These are phyloP conservation scores for Boletus pseudo-olivaceus DNA, from an alignment of 768 basidiomycete species.

Conservation along the genomic window DNA sequence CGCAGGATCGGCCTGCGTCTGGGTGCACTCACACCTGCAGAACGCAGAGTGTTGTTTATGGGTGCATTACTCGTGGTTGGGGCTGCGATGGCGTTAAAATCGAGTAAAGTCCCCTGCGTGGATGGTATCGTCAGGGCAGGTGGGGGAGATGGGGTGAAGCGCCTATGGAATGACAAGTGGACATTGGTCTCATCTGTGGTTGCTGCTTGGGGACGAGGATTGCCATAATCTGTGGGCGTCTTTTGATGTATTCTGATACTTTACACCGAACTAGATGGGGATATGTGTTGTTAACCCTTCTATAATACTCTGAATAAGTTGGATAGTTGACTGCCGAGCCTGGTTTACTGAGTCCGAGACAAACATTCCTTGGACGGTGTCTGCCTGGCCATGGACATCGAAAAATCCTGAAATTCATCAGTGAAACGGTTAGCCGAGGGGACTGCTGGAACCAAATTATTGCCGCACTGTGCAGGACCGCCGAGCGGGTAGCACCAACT, in stretches of 20 bases:
- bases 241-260: neutral
- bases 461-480: no score
- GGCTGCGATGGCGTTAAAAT: conserved; percentile 54
- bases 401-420: no score
- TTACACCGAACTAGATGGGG: neutral
- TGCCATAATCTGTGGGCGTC: conserved; percentile 12
- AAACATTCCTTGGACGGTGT: no score
- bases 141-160: conserved; percentile 22
- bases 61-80: conserved; percentile 69
- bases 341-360: neutral
- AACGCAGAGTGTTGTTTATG: conserved; percentile 43
- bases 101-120: conserved; percentile 10
- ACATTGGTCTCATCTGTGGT: conserved; percentile 19
- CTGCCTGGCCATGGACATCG: no score
- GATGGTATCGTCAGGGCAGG: conserved; percentile 9
- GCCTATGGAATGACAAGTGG: conserved; percentile 24
- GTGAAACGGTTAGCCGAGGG: no score
- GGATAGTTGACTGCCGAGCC: neutral
- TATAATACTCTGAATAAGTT: neutral
- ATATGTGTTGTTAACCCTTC: neutral
- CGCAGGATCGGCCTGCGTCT: conserved; percentile 21
- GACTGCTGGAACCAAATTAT: no score
- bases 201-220: conserved; percentile 27
- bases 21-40: conserved; percentile 24
- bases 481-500: no score